These are phyloP conservation scores for Vanderwaltozyma polyspora DNA, from an alignment of 805 yeast species.

Conservation along the genomic window DNA sequence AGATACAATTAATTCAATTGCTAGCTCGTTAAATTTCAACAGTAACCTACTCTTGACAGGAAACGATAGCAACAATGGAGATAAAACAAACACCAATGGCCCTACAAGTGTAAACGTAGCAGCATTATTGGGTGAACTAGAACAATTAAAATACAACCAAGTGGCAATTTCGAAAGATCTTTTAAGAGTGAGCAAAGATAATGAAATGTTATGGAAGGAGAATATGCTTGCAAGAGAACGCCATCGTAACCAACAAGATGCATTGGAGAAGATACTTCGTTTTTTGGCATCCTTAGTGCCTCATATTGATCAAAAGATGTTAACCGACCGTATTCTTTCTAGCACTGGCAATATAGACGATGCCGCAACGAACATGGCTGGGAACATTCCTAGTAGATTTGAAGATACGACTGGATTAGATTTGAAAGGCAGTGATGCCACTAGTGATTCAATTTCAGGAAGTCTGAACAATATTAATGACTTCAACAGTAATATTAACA, in stretches of 20 bases:
- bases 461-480: too few species aligned
- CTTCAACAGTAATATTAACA: too few species aligned
- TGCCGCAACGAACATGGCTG: too few species aligned
- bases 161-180: constrained; percentile 73
- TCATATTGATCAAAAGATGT: constrained; percentile 22
- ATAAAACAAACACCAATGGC: constrained; percentile 1
- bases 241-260: constrained; percentile 74
- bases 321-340: constrained; percentile 23
- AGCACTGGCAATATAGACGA: too few species aligned
- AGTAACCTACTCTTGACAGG: not conserved
- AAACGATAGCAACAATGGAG: not conserved
- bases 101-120: constrained; percentile 2
- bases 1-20: too few species aligned
- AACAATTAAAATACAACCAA: constrained; percentile 67
- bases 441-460: too few species aligned
- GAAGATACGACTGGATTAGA: too few species aligned
- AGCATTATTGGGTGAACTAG: constrained; percentile 54
- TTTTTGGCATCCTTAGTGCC: constrained; percentile 63
- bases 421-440: too few species aligned
- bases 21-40: too few species aligned
- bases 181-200: constrained; percentile 72
- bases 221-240: constrained; percentile 73
- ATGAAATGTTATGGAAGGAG: constrained; percentile 86
- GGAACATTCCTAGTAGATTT: too few species aligned
- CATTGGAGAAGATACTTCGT: constrained; percentile 75